Base-by-base conservation (phyloP, 2,329 filamentous ascomycete genomes). In the Onygenales sp. region DNA sequence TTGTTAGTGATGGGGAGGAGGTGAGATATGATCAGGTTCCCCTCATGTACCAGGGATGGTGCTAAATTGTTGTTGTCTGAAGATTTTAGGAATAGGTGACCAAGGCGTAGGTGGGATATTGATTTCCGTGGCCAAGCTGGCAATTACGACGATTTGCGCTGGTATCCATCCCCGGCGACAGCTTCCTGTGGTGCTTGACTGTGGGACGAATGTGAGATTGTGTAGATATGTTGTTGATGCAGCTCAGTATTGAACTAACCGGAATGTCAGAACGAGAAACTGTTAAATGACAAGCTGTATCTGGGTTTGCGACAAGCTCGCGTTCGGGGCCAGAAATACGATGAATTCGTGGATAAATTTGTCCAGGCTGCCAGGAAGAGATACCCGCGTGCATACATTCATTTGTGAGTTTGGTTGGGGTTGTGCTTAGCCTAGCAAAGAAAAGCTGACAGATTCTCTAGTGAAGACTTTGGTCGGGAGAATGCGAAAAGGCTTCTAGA, bases 41-140 rank as follows among this genome's bases (percentile, higher is more conserved):
- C 21, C 3, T 27, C 2, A 3, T 27, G 21, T 27, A 27, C 2
- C 2, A 27, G 21, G 21, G 21, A 27, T 27, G 21, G 31, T 4
- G 17, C 17, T 42, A 14, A 42, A 6, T 42, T 11, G 21, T 45
- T 45, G 21, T 11, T 31, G 2, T 11, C 11, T 45, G 57, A 76
- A 90, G 70, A 95, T 95, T 46, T 77, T 95, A 0, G 89, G 90
- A 1, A 94, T 95, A 54, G 89, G 90, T 1, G 90, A 95, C 63
- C 89, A 95, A 70, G 90, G 90, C 1, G 85, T 88, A 1, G 89
- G 90, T 4, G 88, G 85, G 2, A 86, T 95, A 50, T 75, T 94
- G 40, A 95, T 95, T 55, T 90, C 86, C 2, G 78, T 88, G 1
- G 90, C 90, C 6, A 95, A 95, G 65, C 74, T 95, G 32, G 85